phyloP scores from a whole-genome alignment of 2,329 filamentous ascomycete genomes.

The Aspergillus awamori region DNA sequence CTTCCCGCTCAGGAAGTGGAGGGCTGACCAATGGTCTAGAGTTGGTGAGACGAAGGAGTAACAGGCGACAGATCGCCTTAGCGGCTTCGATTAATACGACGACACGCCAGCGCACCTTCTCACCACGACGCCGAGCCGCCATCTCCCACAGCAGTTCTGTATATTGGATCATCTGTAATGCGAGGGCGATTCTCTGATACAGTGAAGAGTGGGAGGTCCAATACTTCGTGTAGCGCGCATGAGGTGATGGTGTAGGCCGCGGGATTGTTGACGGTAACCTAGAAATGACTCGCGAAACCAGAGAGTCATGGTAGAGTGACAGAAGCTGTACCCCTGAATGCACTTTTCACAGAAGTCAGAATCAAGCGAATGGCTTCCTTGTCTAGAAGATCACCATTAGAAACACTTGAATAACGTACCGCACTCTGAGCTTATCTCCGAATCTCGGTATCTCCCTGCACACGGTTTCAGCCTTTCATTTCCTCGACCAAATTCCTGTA shows the following conservation, averaged over 20 bases:
- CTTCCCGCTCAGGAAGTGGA: constrained; percentile 81
- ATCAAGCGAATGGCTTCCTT: not conserved
- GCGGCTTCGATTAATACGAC: constrained; percentile 81
- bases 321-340: constrained; percentile 88
- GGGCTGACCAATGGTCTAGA: constrained; percentile 81
- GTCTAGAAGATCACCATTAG: not conserved
- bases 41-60: constrained; percentile 80
- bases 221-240: constrained; percentile 66
- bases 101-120: constrained; percentile 80
- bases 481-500: not conserved
- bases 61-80: constrained; percentile 80
- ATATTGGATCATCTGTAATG: constrained; percentile 89
- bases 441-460: constrained; percentile 61
- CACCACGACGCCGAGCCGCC: constrained; percentile 82
- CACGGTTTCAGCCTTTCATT: constrained; percentile 10
- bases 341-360: constrained; percentile 47
- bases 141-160: constrained; percentile 98
- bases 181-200: constrained; percentile 79
- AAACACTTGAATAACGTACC: constrained; percentile 47
- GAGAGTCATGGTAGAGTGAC: constrained; percentile 87
- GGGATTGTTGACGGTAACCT: constrained; percentile 57
- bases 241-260: constrained; percentile 56
- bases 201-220: constrained; percentile 65
- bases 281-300: constrained; percentile 69
- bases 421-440: constrained; percentile 91